A percentile compares a stretch with the other conserved stretches of the same genome.
Evolutionary conservation across 306 rosid species (phyloP).

Genomic region (Casuarina cunninghamiana): DNA sequence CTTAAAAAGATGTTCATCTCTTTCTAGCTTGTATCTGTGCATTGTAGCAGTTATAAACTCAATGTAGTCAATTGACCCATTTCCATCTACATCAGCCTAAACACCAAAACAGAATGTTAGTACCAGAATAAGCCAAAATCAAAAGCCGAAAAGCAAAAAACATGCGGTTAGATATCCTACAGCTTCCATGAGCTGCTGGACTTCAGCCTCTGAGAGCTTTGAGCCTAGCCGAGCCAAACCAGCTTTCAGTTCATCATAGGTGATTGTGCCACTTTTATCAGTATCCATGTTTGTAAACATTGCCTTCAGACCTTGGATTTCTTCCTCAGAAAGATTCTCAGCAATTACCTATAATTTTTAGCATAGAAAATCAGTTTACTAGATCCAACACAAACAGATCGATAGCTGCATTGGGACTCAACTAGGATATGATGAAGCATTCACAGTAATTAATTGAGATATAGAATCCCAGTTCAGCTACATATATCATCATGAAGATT

Average conservation of each 20-base stretch:
- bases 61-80: slow-evolving; percentile 78
- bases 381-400: slow-evolving; percentile 16
- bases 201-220: slow-evolving; percentile 76
- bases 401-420: not conserved
- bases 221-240: slow-evolving; percentile 88
- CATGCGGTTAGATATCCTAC: slow-evolving; percentile 39
- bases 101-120: slow-evolving; percentile 23
- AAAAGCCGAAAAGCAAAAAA: not conserved
- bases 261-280: slow-evolving; percentile 83
- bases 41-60: slow-evolving; percentile 90
- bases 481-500: not conserved
- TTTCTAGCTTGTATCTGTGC: slow-evolving; percentile 80
- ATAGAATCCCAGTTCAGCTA: not conserved
- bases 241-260: slow-evolving; percentile 70
- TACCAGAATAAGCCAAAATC: slow-evolving; percentile 2
- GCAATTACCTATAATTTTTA: slow-evolving; percentile 68
- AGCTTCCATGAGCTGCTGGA: slow-evolving; percentile 87
- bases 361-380: not conserved
- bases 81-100: slow-evolving; percentile 92
- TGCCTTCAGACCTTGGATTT: slow-evolving; percentile 86
- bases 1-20: slow-evolving; percentile 77
- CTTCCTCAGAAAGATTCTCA: slow-evolving; percentile 83
- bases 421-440: not conserved
- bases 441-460: not conserved
- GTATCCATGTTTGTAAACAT: slow-evolving; percentile 87